These are phyloP conservation scores for Musa schizocarpa DNA, from an alignment of 176 grass and related monocot genomes.

Conservation along the genomic window DNA sequence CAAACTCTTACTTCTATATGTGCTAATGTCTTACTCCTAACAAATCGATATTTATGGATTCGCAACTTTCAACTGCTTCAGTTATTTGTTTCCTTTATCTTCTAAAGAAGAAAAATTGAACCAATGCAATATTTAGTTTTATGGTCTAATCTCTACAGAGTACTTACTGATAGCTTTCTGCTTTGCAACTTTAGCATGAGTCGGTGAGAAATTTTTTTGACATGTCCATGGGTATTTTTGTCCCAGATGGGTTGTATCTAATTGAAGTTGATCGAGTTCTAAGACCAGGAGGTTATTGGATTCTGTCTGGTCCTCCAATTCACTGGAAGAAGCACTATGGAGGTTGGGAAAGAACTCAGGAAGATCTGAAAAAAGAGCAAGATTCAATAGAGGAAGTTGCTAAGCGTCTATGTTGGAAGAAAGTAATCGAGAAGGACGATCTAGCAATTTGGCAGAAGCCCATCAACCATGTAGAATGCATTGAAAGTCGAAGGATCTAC, in stretches of 20 bases:
- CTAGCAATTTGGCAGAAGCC: conserved; percentile 21
- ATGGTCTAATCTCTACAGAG: too few species aligned
- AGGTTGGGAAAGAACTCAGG: conserved; percentile 7
- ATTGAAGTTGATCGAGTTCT: conserved; percentile 4
- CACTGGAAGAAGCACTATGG: conserved; percentile 7
- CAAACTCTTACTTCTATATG: not conserved
- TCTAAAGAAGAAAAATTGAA: not conserved
- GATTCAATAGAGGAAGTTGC: conserved; percentile 14
- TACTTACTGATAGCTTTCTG: too few species aligned
- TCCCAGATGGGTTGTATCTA: conserved; percentile 10
- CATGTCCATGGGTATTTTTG: not conserved
- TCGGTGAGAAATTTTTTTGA: too few species aligned
- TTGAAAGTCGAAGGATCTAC: conserved; percentile 5
- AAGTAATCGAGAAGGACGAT: conserved; percentile 3
- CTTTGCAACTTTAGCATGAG: too few species aligned
- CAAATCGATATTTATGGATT: too few species aligned
- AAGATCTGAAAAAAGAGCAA: conserved; percentile 15
- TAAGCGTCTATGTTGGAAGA: conserved; percentile 17
- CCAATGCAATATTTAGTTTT: too few species aligned
- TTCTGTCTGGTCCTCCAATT: conserved; percentile 10
- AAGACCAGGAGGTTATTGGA: conserved; percentile 14
- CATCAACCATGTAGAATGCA: conserved; percentile 20
- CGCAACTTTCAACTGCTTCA: not conserved
- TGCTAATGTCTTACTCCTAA: not conserved
- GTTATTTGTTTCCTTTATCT: not conserved